These are phyloP conservation scores for Tylopilus felleus DNA, from an alignment of 768 basidiomycete genomes.

Conservation along the genomic window DNA sequence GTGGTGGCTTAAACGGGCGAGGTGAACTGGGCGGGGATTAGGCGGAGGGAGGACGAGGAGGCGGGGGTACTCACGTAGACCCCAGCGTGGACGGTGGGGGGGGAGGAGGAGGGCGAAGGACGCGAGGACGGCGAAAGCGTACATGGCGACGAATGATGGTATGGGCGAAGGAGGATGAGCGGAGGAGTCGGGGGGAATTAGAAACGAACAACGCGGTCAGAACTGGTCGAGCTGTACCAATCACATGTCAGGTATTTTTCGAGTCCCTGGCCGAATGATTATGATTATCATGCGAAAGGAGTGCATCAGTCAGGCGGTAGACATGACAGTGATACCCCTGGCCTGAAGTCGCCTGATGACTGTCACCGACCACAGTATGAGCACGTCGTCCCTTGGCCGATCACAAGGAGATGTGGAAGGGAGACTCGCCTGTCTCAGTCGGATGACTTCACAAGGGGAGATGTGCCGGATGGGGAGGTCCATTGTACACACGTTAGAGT, in stretches of 20 bases:
- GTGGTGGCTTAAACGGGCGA: slow-evolving; percentile 40
- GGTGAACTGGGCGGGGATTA: slow-evolving; percentile 44
- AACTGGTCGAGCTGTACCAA: too few relatives aligned
- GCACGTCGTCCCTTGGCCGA: too few relatives aligned
- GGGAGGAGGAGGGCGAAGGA: slow-evolving; percentile 20
- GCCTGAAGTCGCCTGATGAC: too few relatives aligned
- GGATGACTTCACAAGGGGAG: not conserved
- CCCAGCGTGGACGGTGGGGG: slow-evolving; percentile 9
- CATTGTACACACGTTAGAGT: too few relatives aligned
- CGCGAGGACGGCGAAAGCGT: slow-evolving; percentile 8
- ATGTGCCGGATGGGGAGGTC: not conserved
- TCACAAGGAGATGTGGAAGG: not conserved
- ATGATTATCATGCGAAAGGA: too few relatives aligned
- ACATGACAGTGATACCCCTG: too few relatives aligned
- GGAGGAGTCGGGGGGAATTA: slow-evolving; percentile 4
- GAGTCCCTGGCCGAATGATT: too few relatives aligned
- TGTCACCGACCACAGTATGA: too few relatives aligned
- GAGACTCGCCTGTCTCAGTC: not conserved
- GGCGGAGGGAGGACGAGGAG: not conserved
- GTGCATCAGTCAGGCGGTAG: too few relatives aligned
- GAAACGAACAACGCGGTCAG: slow-evolving; percentile 25
- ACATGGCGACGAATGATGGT: slow-evolving; percentile 16
- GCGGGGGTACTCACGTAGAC: slow-evolving; percentile 17
- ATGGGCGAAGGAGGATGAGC: not conserved
- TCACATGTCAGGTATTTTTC: too few relatives aligned